A percentile compares a stretch with the other conserved stretches of the same genome.
Evolutionary conservation across 768 basidiomycete genomes (phyloP).

Genomic region (Flagelloscypha sp.): DNA sequence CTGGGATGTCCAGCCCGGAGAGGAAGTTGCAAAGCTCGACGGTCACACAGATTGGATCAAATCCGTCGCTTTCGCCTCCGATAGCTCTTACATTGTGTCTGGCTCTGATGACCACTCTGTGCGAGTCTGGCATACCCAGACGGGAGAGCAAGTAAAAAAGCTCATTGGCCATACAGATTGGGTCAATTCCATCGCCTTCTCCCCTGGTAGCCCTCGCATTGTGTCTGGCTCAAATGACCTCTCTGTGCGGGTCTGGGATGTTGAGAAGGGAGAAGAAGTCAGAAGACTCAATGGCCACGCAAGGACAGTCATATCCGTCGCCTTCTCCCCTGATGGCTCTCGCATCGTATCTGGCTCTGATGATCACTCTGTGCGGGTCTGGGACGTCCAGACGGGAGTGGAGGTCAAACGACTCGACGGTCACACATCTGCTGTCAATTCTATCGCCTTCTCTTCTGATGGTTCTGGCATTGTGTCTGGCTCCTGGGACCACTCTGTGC

Average conservation of each 20-base stretch:
- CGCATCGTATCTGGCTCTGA: slow-evolving; percentile 14
- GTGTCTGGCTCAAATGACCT: slow-evolving; percentile 8
- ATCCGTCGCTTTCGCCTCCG: slow-evolving; percentile 7
- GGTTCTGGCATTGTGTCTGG: too few species aligned
- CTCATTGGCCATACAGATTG: not conserved
- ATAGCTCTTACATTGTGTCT: slow-evolving; percentile 9
- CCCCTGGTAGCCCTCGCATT: slow-evolving; percentile 7
- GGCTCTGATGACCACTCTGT: slow-evolving; percentile 6
- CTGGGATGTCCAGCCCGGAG: too few species aligned
- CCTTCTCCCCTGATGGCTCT: slow-evolving; percentile 13
- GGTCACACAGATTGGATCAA: not conserved
- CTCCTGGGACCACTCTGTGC: too few species aligned
- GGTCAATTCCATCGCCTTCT: slow-evolving; percentile 8
- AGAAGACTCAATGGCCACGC: slow-evolving; percentile 12
- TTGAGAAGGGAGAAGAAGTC: slow-evolving; percentile 4
- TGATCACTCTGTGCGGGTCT: slow-evolving; percentile 11
- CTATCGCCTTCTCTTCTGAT: slow-evolving; percentile 14
- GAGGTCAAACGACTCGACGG: slow-evolving; percentile 7
- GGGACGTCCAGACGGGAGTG: slow-evolving; percentile 7
- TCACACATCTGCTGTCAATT: slow-evolving; percentile 3
- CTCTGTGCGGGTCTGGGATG: slow-evolving; percentile 9
- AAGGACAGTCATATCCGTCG: slow-evolving; percentile 7
- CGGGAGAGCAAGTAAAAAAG: not conserved
- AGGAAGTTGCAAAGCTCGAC: too few species aligned
- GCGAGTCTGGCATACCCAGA: slow-evolving; percentile 7